A percentile compares a stretch with the other conserved stretches of the same genome.
These are phyloP conservation scores for Benincasa hispida DNA, from an alignment of 306 rosid genomes.

Conservation along the genomic window DNA sequence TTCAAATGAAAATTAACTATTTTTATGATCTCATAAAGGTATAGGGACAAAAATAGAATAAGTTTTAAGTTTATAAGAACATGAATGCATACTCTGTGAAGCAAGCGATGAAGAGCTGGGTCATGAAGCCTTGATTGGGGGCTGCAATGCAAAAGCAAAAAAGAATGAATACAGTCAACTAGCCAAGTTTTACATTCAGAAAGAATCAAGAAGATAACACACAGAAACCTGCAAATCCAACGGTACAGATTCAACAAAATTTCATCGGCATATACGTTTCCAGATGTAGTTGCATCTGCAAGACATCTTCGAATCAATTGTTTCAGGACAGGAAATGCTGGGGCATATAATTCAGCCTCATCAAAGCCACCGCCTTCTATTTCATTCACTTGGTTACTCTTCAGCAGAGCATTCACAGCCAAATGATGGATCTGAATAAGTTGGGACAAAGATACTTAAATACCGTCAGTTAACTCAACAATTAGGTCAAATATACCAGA, in stretches of 20 bases:
- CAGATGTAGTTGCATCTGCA: slow-evolving; percentile 71
- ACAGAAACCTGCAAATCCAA: slow-evolving; percentile 92
- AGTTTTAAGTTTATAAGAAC: background rate
- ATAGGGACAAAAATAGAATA: background rate
- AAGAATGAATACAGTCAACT: background rate
- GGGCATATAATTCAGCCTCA: slow-evolving; percentile 64
- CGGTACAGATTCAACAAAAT: slow-evolving; percentile 75
- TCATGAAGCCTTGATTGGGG: slow-evolving; percentile 95
- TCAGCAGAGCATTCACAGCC: slow-evolving; percentile 81
- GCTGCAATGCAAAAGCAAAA: slow-evolving; percentile 26
- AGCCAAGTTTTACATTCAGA: background rate
- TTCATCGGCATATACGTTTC: slow-evolving; percentile 85
- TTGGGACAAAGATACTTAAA: background rate
- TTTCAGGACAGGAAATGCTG: slow-evolving; percentile 70
- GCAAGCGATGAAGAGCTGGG: slow-evolving; percentile 80
- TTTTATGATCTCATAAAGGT: too few species aligned
- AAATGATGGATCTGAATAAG: slow-evolving; percentile 62
- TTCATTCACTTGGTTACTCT: slow-evolving; percentile 84
- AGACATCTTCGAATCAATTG: slow-evolving; percentile 83
- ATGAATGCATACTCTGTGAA: slow-evolving; percentile 53
- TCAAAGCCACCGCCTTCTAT: slow-evolving; percentile 90
- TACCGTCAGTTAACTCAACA: background rate
- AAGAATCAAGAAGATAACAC: background rate
- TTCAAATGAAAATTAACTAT: too few species aligned
- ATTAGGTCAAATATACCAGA: background rate